Conservation (phyloP, 2,329 filamentous ascomycete genomes). For the Fusarium sambucinum region DNA sequence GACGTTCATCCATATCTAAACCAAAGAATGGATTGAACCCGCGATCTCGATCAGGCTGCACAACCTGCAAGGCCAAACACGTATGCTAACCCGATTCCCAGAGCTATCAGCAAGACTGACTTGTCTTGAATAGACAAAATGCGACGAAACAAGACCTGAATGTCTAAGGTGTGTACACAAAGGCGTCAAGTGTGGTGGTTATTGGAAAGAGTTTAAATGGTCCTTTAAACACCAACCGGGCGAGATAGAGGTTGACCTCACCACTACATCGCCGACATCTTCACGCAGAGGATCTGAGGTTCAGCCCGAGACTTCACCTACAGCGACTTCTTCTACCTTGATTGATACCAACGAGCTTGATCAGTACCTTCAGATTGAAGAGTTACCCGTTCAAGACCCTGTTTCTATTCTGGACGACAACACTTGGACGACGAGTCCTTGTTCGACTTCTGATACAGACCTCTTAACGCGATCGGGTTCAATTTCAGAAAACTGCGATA, state of each 20-base stretch:
- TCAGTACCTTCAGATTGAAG: slow-evolving; percentile 3
- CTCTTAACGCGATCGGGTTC: slow-evolving; percentile 25
- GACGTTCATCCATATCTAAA: slow-evolving; percentile 15
- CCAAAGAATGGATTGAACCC: slow-evolving; percentile 36
- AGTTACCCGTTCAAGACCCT: slow-evolving; percentile 15
- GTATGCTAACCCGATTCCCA: slow-evolving; percentile 5
- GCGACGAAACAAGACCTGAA: slow-evolving; percentile 49
- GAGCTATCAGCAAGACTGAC: not conserved
- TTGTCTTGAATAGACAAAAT: slow-evolving; percentile 44
- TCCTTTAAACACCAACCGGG: slow-evolving; percentile 57
- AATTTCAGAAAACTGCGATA: slow-evolving; percentile 2
- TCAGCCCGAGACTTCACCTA: slow-evolving; percentile 9
- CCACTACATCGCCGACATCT: slow-evolving; percentile 20
- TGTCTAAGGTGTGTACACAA: slow-evolving; percentile 47
- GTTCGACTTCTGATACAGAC: slow-evolving; percentile 29
- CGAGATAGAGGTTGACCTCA: slow-evolving; percentile 29
- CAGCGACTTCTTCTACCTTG: not conserved
- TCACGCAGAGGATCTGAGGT: slow-evolving; percentile 22
- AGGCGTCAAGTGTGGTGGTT: slow-evolving; percentile 48
- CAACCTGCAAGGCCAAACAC: slow-evolving; percentile 51
- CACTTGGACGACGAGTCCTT: slow-evolving; percentile 34
- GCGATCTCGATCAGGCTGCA: slow-evolving; percentile 50
- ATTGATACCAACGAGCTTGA: not conserved
- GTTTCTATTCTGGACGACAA: slow-evolving; percentile 24
- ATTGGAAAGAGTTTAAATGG: slow-evolving; percentile 54